phyloP scores from a whole-genome alignment of 768 basidiomycete genomes.

The Galerina marginata region DNA sequence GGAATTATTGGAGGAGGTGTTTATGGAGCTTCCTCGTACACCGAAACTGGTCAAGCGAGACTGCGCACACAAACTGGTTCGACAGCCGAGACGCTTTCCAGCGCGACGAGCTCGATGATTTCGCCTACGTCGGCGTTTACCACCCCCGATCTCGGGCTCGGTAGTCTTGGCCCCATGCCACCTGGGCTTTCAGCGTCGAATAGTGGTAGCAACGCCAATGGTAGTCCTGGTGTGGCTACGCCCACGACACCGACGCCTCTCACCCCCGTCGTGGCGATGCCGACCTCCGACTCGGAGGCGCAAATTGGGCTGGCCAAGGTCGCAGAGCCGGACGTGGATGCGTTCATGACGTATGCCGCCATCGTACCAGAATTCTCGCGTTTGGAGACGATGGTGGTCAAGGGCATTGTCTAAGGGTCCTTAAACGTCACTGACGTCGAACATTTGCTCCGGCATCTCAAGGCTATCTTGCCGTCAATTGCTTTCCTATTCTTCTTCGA shows the following conservation, averaged over 20 bases:
- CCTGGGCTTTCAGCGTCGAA: not conserved
- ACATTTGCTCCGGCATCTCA: not conserved
- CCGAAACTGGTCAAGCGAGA: slow-evolving; percentile 40
- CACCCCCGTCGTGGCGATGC: slow-evolving; percentile 73
- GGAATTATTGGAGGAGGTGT: slow-evolving; percentile 25
- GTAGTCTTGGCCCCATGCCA: slow-evolving; percentile 31
- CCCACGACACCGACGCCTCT: slow-evolving; percentile 62
- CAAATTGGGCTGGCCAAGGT: slow-evolving; percentile 82
- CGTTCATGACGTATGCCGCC: slow-evolving; percentile 85
- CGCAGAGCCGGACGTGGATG: slow-evolving; percentile 83
- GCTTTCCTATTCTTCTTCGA: not conserved
- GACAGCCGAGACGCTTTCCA: slow-evolving; percentile 41
- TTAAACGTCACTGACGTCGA: not conserved
- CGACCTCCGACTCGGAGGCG: slow-evolving; percentile 73
- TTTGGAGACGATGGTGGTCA: slow-evolving; percentile 79
- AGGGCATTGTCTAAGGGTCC: slow-evolving; percentile 50
- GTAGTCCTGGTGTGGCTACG: slow-evolving; percentile 38
- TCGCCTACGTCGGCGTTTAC: slow-evolving; percentile 57
- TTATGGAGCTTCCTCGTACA: slow-evolving; percentile 39
- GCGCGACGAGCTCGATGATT: slow-evolving; percentile 30
- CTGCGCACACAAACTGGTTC: slow-evolving; percentile 61
- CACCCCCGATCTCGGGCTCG: slow-evolving; percentile 61
- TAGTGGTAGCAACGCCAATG: slow-evolving; percentile 21
- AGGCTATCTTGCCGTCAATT: not conserved
- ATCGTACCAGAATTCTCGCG: slow-evolving; percentile 86